Conservation (phyloP, 2,329 filamentous ascomycete genomes). For the Neonectria coccinea region DNA sequence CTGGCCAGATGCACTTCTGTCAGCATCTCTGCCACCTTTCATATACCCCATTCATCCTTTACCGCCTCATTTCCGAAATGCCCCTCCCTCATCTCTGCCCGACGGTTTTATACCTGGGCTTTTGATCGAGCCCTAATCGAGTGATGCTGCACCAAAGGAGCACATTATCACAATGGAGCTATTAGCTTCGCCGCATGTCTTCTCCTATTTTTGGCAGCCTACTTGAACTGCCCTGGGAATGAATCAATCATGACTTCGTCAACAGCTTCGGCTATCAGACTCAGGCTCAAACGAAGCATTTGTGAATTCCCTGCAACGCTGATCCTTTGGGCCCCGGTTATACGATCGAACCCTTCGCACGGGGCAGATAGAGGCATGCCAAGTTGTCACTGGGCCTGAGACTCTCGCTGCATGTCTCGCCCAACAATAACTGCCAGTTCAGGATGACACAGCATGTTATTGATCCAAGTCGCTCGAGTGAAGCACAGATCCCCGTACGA, state of each 20-base stretch:
- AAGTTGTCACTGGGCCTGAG: neutral
- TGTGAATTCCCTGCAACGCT: constrained; percentile 1
- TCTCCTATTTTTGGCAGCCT: neutral
- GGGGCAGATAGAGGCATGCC: neutral
- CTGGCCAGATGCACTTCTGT: constrained; percentile 26
- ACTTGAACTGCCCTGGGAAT: constrained; percentile 6
- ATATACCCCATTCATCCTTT: constrained; percentile 35
- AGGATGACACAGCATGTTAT: constrained; percentile 10
- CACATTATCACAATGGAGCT: constrained; percentile 36
- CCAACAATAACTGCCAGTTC: constrained; percentile 11
- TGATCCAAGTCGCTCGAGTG: constrained; percentile 11
- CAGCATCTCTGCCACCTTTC: constrained; percentile 23
- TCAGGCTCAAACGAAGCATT: constrained; percentile 14
- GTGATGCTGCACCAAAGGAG: constrained; percentile 31
- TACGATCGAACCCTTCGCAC: constrained; percentile 7
- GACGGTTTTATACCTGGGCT: constrained; percentile 25
- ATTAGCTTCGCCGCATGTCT: constrained; percentile 4
- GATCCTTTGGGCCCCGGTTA: neutral
- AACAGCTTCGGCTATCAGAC: constrained; percentile 5
- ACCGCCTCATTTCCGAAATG: constrained; percentile 35
- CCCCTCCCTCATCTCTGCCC: constrained; percentile 20
- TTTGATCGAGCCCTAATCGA: constrained; percentile 25
- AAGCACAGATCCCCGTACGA: constrained; percentile 19
- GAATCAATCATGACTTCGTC: neutral
- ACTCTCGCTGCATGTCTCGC: constrained; percentile 7